These are phyloP conservation scores for Clonostachys byssicola DNA, from an alignment of 2,329 filamentous ascomycete species.

Conservation along the genomic window DNA sequence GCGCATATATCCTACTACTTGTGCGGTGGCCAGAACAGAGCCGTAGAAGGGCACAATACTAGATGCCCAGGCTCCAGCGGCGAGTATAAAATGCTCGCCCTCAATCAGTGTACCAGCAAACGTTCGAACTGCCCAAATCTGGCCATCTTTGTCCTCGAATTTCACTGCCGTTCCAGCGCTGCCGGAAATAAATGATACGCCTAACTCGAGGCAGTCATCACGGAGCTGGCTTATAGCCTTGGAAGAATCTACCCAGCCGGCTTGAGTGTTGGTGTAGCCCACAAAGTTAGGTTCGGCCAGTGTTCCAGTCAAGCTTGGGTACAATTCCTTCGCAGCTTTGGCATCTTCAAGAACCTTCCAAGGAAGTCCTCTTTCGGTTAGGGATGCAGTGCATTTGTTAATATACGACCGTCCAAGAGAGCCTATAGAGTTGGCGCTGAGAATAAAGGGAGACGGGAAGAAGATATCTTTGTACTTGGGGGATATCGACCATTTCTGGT, in stretches of 20 bases:
- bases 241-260: conserved; percentile 25
- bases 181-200: conserved; percentile 22
- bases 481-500: conserved; percentile 15
- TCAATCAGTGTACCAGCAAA: conserved; percentile 32
- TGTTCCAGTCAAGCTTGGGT: too few relatives aligned
- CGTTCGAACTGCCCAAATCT: conserved; percentile 15
- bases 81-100: conserved; percentile 58
- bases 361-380: too few relatives aligned
- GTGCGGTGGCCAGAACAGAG: too few relatives aligned
- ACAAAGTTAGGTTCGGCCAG: too few relatives aligned
- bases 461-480: conserved; percentile 19
- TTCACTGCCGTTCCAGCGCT: conserved; percentile 16
- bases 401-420: too few relatives aligned
- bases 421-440: too few relatives aligned
- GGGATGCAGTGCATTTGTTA: too few relatives aligned
- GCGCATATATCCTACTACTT: too few relatives aligned
- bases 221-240: conserved; percentile 16
- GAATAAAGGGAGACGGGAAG: too few relatives aligned
- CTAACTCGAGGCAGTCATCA: conserved; percentile 14
- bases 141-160: conserved; percentile 8
- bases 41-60: too few relatives aligned
- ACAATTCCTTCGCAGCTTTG: too few relatives aligned
- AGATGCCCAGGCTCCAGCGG: conserved; percentile 68
- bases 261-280: conserved; percentile 17
- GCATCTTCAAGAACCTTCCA: too few relatives aligned